A percentile compares a stretch with the other conserved stretches of the same genome.
Evolutionary conservation across 2,329 filamentous ascomycete species (phyloP).

Genomic region (Graphilbum fragrans): DNA sequence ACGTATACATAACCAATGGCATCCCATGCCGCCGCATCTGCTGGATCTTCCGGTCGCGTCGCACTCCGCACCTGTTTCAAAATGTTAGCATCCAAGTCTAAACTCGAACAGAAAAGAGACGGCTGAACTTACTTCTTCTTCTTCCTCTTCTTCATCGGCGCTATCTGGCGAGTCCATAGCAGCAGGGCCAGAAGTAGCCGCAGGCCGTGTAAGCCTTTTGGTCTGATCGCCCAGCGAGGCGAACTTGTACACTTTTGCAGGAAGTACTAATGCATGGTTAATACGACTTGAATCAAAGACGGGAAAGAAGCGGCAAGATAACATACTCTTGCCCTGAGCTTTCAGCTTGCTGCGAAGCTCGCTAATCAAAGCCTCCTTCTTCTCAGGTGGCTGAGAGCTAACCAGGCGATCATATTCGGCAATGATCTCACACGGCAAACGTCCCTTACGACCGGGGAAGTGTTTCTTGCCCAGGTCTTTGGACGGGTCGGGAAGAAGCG

Average conservation of each 20-base stretch:
- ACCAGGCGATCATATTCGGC: slow-evolving; percentile 10
- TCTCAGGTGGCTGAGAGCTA: slow-evolving; percentile 5
- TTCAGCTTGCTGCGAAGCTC: slow-evolving; percentile 11
- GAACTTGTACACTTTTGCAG: slow-evolving; percentile 12
- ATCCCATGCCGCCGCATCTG: slow-evolving; percentile 40
- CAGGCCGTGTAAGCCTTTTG: slow-evolving; percentile 1
- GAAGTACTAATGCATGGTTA: slow-evolving; percentile 4
- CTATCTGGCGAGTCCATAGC: slow-evolving; percentile 7
- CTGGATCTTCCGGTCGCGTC: slow-evolving; percentile 29
- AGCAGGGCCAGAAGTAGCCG: neutral
- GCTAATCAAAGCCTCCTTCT: slow-evolving; percentile 8
- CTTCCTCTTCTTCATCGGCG: slow-evolving; percentile 8
- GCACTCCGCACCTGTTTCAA: slow-evolving; percentile 27
- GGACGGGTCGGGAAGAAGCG: slow-evolving; percentile 10
- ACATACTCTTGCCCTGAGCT: slow-evolving; percentile 8
- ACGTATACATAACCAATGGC: slow-evolving; percentile 36
- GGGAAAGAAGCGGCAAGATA: neutral
- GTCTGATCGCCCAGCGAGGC: slow-evolving; percentile 6
- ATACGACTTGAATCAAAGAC: neutral
- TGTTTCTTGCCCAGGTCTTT: slow-evolving; percentile 10
- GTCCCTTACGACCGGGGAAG: slow-evolving; percentile 9
- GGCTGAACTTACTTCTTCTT: slow-evolving; percentile 1
- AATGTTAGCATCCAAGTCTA: too few relatives aligned
- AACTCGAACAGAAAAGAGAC: too few relatives aligned
- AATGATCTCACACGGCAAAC: slow-evolving; percentile 11